Percentiles rank a stretch among this genome's conserved stretches.
Evolutionary conservation across 1,284 basidiomycete genomes (phyloP).

Genomic region (Trichosporon sp.): DNA sequence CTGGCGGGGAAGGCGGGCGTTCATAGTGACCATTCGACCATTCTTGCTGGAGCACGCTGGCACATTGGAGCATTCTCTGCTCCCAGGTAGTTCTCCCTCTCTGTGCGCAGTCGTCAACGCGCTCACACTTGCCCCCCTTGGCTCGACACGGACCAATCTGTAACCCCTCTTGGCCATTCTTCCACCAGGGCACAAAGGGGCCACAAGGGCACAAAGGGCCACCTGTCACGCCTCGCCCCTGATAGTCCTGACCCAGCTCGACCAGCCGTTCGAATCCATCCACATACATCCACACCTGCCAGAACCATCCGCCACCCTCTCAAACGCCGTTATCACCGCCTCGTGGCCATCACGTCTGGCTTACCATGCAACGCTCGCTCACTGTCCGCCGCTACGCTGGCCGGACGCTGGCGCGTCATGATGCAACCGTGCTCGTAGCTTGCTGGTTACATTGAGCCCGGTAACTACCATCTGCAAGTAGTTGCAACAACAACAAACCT

Average conservation of each 20-base stretch:
- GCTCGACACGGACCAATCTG: not conserved
- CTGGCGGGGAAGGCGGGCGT: too few relatives aligned
- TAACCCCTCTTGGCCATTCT: not conserved
- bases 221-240: not conserved
- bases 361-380: not conserved
- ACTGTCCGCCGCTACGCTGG: not conserved
- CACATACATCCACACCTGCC: too few relatives aligned
- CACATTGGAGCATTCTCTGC: not conserved
- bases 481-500: slow-evolving; percentile 6
- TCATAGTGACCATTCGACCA: too few relatives aligned
- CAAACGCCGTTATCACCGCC: slow-evolving; percentile 8
- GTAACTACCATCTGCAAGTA: not conserved
- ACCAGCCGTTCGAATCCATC: not conserved
- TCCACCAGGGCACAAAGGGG: not conserved
- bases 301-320: not conserved
- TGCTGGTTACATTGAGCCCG: too few relatives aligned
- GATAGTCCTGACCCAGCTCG: not conserved
- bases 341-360: not conserved
- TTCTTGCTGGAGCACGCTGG: not conserved
- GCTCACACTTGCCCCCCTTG: too few relatives aligned
- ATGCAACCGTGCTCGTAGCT: not conserved
- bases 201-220: not conserved
- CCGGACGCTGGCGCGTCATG: slow-evolving; percentile 8
- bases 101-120: too few relatives aligned
- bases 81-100: not conserved